Conservation (phyloP, 352 stramenopile genomes). For the Globisporangium uncinulatum region DNA sequence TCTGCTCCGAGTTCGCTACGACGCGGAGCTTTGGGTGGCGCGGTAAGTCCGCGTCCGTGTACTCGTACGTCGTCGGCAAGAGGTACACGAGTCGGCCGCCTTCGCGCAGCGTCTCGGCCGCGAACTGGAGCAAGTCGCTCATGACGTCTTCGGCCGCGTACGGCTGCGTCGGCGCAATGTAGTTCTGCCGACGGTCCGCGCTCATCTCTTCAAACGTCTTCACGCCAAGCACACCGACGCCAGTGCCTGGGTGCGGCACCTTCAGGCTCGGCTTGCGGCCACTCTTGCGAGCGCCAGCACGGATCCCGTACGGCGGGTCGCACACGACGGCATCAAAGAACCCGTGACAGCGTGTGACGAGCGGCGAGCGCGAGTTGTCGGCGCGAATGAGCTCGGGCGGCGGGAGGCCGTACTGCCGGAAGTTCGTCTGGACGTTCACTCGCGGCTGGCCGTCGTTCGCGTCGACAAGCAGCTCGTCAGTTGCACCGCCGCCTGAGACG, state of each 20-base stretch:
- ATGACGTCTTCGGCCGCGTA: slow-evolving; percentile 97
- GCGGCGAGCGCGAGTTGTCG: slow-evolving; percentile 82
- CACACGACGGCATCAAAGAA: slow-evolving; percentile 91
- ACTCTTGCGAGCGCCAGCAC: slow-evolving; percentile 91
- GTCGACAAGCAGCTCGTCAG: slow-evolving; percentile 8
- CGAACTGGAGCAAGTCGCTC: slow-evolving; percentile 93
- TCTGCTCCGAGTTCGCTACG: slow-evolving; percentile 78
- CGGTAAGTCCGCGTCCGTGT: slow-evolving; percentile 74
- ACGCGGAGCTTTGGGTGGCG: slow-evolving; percentile 62
- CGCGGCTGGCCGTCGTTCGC: slow-evolving; percentile 21
- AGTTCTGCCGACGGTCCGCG: slow-evolving; percentile 82
- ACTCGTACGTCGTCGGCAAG: slow-evolving; percentile 79
- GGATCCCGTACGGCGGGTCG: slow-evolving; percentile 93
- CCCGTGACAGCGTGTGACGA: slow-evolving; percentile 33
- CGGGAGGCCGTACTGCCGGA: slow-evolving; percentile 90
- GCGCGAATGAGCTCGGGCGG: slow-evolving; percentile 92
- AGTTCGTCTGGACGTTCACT: slow-evolving; percentile 86
- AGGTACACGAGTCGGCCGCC: slow-evolving; percentile 85
- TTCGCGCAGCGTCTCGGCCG: slow-evolving; percentile 63
- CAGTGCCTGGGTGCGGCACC: slow-evolving; percentile 17
- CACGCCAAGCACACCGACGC: background rate
- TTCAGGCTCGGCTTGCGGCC: slow-evolving; percentile 45
- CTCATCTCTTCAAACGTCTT: slow-evolving; percentile 32
- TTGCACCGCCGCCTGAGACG: slow-evolving; percentile 28
- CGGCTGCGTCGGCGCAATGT: slow-evolving; percentile 94